A percentile compares a stretch with the other conserved stretches of the same genome.
These are phyloP conservation scores for Fusarium succisae DNA, from an alignment of 2,329 filamentous ascomycete genomes.

Conservation along the genomic window DNA sequence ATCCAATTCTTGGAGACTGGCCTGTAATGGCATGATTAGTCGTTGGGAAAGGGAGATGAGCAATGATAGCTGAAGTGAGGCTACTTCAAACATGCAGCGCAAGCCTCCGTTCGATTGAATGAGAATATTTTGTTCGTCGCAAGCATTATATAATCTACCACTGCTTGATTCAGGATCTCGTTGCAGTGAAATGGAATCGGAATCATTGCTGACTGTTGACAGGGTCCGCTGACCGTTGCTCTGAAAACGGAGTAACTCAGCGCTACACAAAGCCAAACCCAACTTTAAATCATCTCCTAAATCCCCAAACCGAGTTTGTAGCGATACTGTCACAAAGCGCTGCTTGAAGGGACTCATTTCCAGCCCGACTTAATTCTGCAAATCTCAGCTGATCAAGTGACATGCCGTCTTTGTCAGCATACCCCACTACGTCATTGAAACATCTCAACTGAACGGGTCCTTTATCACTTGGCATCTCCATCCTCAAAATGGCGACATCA, in stretches of 20 bases:
- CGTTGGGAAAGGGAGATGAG: accelerated
- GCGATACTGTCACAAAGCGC: accelerated
- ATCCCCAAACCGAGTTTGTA: accelerated
- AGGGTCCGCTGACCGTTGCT: neutral
- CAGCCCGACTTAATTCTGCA: accelerated
- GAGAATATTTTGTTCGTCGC: accelerated
- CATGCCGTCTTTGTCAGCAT: conserved; percentile 26
- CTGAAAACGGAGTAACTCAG: neutral
- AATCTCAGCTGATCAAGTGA: conserved; percentile 4
- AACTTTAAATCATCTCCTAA: neutral
- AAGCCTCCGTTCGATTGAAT: neutral
- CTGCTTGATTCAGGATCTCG: accelerated
- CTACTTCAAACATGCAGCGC: accelerated
- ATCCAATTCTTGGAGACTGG: conserved; percentile 23
- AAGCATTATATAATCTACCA: accelerated
- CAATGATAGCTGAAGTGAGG: neutral
- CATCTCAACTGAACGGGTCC: neutral
- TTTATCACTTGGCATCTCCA: neutral
- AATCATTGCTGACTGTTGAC: accelerated
- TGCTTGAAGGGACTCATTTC: accelerated
- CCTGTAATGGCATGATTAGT: neutral
- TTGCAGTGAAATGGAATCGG: neutral
- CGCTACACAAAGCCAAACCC: neutral
- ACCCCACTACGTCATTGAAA: conserved; percentile 7
- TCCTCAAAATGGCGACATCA: conserved; percentile 5